Percentiles rank a stretch among this genome's conserved stretches.
These are phyloP conservation scores for Pigoraptor vietnamica DNA, from an alignment of 78 protist genomes.

Conservation along the genomic window DNA sequence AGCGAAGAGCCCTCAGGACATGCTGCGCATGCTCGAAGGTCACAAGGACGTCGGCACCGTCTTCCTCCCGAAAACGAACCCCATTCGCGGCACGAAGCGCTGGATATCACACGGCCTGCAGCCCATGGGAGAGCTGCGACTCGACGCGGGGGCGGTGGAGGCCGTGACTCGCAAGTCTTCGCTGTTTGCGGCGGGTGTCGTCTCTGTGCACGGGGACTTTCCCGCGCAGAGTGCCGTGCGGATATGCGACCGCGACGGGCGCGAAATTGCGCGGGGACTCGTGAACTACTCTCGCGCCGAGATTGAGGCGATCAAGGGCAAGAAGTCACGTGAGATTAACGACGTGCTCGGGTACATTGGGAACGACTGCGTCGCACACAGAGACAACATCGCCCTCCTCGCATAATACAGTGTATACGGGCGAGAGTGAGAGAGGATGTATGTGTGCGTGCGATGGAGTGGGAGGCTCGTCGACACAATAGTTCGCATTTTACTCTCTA, in stretches of 20 bases:
- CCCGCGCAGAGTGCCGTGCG: not conserved
- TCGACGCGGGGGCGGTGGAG: conserved; percentile 33
- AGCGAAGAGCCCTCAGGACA: not conserved
- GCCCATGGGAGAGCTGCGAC: not conserved
- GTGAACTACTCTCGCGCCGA: conserved; percentile 1
- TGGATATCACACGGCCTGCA: not conserved
- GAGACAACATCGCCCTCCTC: not conserved
- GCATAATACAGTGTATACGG: too few relatives aligned
- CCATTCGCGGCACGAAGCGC: conserved; percentile 4
- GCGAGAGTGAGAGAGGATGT: too few relatives aligned
- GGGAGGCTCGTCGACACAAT: too few relatives aligned
- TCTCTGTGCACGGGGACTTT: not conserved
- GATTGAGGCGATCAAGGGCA: not conserved
- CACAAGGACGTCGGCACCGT: conserved; percentile 10
- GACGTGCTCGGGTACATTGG: conserved; percentile 1
- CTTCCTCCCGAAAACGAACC: not conserved
- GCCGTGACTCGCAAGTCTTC: not conserved
- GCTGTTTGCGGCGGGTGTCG: conserved; percentile 31
- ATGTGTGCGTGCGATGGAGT: too few relatives aligned
- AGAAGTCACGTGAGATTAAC: not conserved
- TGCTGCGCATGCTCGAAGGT: not conserved
- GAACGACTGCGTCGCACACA: not conserved
- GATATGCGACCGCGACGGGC: not conserved
- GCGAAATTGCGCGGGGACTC: conserved; percentile 18
- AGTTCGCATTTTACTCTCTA: too few relatives aligned